phyloP scores from a whole-genome alignment of 495 filamentous ascomycete species.

The Penicillium fimorum region DNA sequence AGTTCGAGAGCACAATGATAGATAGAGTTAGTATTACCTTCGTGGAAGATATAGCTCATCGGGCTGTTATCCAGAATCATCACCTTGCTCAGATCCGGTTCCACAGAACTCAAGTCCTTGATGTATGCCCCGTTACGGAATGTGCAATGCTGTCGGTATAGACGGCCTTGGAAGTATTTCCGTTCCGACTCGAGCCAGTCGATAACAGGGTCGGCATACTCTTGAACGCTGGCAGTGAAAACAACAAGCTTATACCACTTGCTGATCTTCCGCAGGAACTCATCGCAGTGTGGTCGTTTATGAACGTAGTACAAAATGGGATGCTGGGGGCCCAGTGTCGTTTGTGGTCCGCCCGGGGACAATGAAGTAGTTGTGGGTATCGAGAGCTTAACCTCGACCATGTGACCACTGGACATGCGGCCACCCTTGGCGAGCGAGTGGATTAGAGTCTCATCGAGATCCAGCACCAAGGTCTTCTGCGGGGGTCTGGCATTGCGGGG shows the following conservation, averaged over 20 bases:
- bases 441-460: conserved; percentile 95
- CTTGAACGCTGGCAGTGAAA: conserved; percentile 96
- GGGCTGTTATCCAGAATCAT: conserved; percentile 99
- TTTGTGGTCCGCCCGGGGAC: conserved; percentile 58
- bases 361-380: conserved; percentile 57
- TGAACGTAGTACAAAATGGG: conserved; percentile 99
- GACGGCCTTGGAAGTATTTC: conserved; percentile 89
- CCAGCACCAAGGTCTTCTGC: conserved; percentile 91
- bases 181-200: conserved; percentile 97
- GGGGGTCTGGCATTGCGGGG: conserved; percentile 45
- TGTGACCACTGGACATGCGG: conserved; percentile 92
- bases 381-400: conserved; percentile 95
- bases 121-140: conserved; percentile 93
- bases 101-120: conserved; percentile 93
- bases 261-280: conserved; percentile 89
- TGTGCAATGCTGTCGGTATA: conserved; percentile 96
- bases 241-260: conserved; percentile 99
- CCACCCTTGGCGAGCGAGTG: conserved; percentile 96
- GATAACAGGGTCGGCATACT: conserved; percentile 98
- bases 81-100: conserved; percentile 92
- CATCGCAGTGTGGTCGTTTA: conserved; percentile 94
- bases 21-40: conserved; percentile 57
- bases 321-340: conserved; percentile 77
- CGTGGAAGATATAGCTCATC: conserved; percentile 97
- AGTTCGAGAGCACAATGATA: conserved; percentile 14